These are phyloP conservation scores for Corylus avellana DNA, from an alignment of 306 rosid species.

Conservation along the genomic window DNA sequence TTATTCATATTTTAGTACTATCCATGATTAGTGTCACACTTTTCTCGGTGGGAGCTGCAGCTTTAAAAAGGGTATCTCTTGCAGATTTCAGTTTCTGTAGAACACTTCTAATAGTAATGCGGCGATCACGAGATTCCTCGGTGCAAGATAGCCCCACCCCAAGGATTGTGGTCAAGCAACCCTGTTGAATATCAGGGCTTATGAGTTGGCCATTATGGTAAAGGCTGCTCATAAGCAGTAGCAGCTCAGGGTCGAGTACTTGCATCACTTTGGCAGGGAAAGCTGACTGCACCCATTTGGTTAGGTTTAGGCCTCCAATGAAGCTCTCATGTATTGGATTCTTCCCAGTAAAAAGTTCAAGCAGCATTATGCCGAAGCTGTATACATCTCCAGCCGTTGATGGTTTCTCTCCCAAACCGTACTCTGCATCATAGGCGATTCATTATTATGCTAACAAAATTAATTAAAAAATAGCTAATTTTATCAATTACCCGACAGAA, in stretches of 20 bases:
- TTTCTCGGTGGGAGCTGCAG: not conserved
- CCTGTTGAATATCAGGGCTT: conserved; percentile 25
- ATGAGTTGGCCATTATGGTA: conserved; percentile 6
- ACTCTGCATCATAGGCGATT: conserved; percentile 43
- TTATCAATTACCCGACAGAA: not conserved
- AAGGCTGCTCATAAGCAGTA: conserved; percentile 2
- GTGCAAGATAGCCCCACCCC: conserved; percentile 57
- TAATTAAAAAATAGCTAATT: not conserved
- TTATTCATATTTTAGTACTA: not conserved
- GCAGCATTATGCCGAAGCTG: conserved; percentile 66
- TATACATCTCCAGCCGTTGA: conserved; percentile 70
- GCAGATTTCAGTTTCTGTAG: conserved; percentile 45
- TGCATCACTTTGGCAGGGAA: conserved; percentile 32
- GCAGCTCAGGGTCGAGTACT: conserved; percentile 48
- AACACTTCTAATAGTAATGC: conserved; percentile 52
- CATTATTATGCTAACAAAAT: conserved; percentile 9
- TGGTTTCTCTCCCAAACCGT: conserved; percentile 63
- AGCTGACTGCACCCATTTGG: conserved; percentile 56
- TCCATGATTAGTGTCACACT: not conserved
- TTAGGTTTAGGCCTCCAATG: conserved; percentile 44
- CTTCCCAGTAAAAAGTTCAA: conserved; percentile 61
- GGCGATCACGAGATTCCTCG: conserved; percentile 40
- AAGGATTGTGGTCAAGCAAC: conserved; percentile 44
- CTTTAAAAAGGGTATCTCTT: conserved; percentile 37
- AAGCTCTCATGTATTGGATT: conserved; percentile 62